These are phyloP conservation scores for Calendula officinalis DNA, from an alignment of 129 eudicot species.

Conservation along the genomic window DNA sequence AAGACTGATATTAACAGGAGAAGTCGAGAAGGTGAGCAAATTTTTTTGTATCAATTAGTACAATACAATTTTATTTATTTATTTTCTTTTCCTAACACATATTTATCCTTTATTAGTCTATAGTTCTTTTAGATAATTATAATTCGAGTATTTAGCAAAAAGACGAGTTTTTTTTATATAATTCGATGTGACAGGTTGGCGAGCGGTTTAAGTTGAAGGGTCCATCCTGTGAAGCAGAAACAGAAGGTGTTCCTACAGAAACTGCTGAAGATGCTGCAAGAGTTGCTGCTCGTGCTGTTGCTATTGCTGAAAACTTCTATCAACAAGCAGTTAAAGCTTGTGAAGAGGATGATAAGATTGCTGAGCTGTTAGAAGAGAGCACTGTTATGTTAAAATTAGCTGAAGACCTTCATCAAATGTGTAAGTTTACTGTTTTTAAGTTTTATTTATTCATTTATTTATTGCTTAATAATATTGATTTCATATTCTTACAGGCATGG, in stretches of 20 bases:
- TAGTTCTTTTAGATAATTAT: too few relatives aligned
- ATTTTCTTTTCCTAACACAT: too few relatives aligned
- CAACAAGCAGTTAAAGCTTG: background rate
- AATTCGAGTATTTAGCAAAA: too few relatives aligned
- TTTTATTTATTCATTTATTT: background rate
- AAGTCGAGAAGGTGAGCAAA: slow-evolving; percentile 42
- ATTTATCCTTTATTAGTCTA: too few relatives aligned
- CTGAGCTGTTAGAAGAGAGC: background rate
- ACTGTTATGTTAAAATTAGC: background rate
- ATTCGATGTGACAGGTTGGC: slow-evolving; percentile 37
- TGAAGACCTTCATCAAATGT: background rate
- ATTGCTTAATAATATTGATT: background rate
- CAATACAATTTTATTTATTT: background rate
- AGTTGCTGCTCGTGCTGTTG: slow-evolving; percentile 40
- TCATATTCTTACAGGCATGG: background rate
- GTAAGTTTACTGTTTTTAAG: background rate
- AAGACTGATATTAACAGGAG: slow-evolving; percentile 38
- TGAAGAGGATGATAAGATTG: background rate
- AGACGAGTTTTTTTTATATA: background rate
- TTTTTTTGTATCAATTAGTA: background rate
- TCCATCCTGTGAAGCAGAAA: slow-evolving; percentile 21
- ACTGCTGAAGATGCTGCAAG: slow-evolving; percentile 36
- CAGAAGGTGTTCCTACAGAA: slow-evolving; percentile 15
- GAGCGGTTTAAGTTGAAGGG: slow-evolving; percentile 39
- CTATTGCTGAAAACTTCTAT: background rate